Base-by-base conservation (phyloP, 805 yeast genomes). In the Cephaloascus albidus region DNA sequence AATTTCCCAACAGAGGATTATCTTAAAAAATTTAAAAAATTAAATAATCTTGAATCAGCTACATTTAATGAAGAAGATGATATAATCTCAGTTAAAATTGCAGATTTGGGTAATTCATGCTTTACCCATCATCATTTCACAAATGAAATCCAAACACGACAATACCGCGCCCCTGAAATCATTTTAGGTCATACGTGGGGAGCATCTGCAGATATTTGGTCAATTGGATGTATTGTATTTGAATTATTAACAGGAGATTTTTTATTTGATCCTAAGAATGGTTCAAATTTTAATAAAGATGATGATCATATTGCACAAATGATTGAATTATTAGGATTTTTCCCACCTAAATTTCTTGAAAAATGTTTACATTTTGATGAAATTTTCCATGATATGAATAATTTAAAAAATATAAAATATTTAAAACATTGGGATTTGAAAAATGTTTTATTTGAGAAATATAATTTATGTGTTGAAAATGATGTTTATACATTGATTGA, bases 31-130 rank as follows among this genome's bases (percentile, higher is more conserved):
- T 8, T 12, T 23, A n/a, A n/a, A n/a, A n/a, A n/a, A n/a, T n/a
- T n/a, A n/a, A n/a, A n/a, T n/a, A n/a, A n/a, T n/a, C n/a, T n/a
- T n/a, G n/a, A n/a, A n/a, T 35, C 38, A 20, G 20, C 36, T 8
- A 30, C 41, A 31, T 28, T 39, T 14, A 28, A 28, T 4, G 35
- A 31, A 14, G 30, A 26, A 18, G 14, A 16, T 30, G 58, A 58
- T 16, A 42, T 60, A 15, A 60, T 62, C 15, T 56, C 59, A 10
- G 75, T 79, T 30, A 80, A 80, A 47, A 70, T 80, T 32, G 85
- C 85, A 3, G 86, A 80, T 54, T 63, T 80, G 44, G 86, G 86
- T 27, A 80, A 80, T 52, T 82, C 85, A 3, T 78, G 85, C 55
- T 78, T 80, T 76, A 60, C 64, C 20, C 63, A 72, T 47, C 72